Evolutionary conservation across 2,329 filamentous ascomycete species (phyloP).

Genomic region (Stagonosporopsis rhizophila): DNA sequence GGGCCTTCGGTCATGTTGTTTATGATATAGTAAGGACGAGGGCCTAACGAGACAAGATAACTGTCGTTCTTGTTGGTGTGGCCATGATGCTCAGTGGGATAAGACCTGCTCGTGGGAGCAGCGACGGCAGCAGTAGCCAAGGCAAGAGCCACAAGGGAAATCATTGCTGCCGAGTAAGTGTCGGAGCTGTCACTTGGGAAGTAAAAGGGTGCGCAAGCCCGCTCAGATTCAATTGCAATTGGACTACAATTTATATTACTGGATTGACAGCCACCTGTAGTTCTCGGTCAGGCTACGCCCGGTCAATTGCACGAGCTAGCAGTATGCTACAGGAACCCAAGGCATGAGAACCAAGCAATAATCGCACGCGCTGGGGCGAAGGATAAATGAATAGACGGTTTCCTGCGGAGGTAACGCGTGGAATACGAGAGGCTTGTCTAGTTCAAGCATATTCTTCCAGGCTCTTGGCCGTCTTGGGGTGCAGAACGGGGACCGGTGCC

Average conservation of each 20-base stretch:
- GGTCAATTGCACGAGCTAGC: neutral
- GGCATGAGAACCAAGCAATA: conserved; percentile 10
- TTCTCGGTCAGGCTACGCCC: neutral
- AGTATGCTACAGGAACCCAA: conserved; percentile 5
- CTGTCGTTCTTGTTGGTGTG: conserved; percentile 21
- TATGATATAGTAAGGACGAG: conserved; percentile 70
- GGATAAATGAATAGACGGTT: conserved; percentile 6
- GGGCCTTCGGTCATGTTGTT: conserved; percentile 67
- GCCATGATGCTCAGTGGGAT: conserved; percentile 4
- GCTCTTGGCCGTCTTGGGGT: conserved; percentile 11
- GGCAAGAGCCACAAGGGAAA: conserved; percentile 12
- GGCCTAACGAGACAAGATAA: conserved; percentile 63
- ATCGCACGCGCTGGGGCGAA: conserved; percentile 14
- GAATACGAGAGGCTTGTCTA: conserved; percentile 13
- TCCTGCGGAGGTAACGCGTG: conserved; percentile 8
- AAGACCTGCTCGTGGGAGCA: conserved; percentile 17
- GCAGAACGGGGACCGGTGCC: conserved; percentile 5
- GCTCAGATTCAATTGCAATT: neutral
- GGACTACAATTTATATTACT: conserved; percentile 11
- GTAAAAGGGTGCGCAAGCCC: neutral
- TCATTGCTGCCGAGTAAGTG: conserved; percentile 1
- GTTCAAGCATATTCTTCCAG: conserved; percentile 7
- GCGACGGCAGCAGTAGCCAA: conserved; percentile 20
- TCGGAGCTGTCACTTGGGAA: neutral
- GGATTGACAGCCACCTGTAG: neutral